Evolutionary conservation across 768 basidiomycete species (phyloP).

Genomic region (Suillus variegatus): DNA sequence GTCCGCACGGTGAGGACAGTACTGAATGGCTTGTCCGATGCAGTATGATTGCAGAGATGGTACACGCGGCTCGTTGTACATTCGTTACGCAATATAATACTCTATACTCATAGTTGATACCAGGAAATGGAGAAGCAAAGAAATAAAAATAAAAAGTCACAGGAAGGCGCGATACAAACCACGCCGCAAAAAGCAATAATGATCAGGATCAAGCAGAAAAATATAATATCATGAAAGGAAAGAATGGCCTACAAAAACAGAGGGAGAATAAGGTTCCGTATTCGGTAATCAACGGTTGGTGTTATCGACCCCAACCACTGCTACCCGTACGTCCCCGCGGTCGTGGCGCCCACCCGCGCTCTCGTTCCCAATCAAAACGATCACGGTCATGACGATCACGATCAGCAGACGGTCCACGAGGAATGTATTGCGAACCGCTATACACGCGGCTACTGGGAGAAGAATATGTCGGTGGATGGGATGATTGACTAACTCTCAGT

Average conservation of each 20-base stretch:
- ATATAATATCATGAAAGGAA: constrained; percentile 1
- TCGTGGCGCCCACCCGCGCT: constrained; percentile 35
- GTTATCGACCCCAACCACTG: constrained; percentile 36
- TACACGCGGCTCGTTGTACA: constrained; percentile 8
- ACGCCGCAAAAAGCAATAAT: constrained; percentile 33
- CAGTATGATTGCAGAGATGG: constrained; percentile 6
- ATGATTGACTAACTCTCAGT: constrained; percentile 31
- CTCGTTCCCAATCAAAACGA: constrained; percentile 20
- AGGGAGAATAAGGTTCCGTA: constrained; percentile 7
- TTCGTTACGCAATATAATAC: constrained; percentile 11
- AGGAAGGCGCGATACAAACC: constrained; percentile 1
- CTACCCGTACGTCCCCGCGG: constrained; percentile 37
- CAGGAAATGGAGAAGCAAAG: constrained; percentile 4
- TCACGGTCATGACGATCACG: constrained; percentile 50
- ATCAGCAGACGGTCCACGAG: constrained; percentile 55
- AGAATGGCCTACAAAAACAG: background rate
- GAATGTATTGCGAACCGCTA: constrained; percentile 37
- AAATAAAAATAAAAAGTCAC: constrained; percentile 7
- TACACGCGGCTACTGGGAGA: constrained; percentile 22
- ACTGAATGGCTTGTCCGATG: background rate
- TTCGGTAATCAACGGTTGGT: background rate
- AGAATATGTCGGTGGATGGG: constrained; percentile 20
- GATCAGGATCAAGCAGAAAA: constrained; percentile 23
- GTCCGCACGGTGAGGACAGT: background rate
- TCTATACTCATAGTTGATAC: constrained; percentile 2